Evolutionary conservation across 495 filamentous ascomycete species (phyloP).

Genomic region (Pyrenula massariospora): DNA sequence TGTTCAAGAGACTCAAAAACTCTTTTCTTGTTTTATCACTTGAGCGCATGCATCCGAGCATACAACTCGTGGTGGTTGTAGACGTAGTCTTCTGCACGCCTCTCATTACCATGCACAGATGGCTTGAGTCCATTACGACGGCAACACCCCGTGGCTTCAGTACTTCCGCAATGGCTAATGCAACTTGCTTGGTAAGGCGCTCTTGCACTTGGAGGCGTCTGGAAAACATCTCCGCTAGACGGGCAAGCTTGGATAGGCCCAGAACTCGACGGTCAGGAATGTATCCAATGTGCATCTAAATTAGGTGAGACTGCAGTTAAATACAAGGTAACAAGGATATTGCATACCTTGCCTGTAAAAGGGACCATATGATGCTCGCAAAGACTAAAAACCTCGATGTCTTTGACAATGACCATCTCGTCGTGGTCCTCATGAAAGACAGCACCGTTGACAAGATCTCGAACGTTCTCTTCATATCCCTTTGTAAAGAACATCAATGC

Average conservation of each 20-base stretch:
- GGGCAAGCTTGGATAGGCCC: conserved; percentile 87
- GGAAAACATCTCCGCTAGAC: conserved; percentile 95
- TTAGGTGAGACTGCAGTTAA: conserved; percentile 10
- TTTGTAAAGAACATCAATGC: conserved; percentile 99
- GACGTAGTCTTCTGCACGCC: conserved; percentile 83
- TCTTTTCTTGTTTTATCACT: conserved; percentile 91
- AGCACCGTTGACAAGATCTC: conserved; percentile 84
- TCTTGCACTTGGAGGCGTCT: conserved; percentile 91
- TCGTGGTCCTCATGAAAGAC: conserved; percentile 97
- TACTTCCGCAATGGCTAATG: conserved; percentile 83
- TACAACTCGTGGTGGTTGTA: conserved; percentile 88
- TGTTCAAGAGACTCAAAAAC: conserved; percentile 72
- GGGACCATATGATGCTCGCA: conserved; percentile 98
- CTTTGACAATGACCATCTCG: conserved; percentile 93
- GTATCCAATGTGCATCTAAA: conserved; percentile 94
- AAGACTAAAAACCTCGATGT: conserved; percentile 90
- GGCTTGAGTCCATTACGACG: conserved; percentile 93
- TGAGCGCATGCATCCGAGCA: conserved; percentile 85
- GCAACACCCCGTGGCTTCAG: conserved; percentile 84
- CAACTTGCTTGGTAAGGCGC: conserved; percentile 89
- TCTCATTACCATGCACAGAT: conserved; percentile 98
- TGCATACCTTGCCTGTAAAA: conserved; percentile 76
- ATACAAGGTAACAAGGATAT: conserved; percentile 4
- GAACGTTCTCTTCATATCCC: conserved; percentile 92
- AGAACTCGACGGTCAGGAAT: conserved; percentile 80